Base-by-base conservation (phyloP, 805 yeast species). In the Wickerhamiella cacticola region DNA sequence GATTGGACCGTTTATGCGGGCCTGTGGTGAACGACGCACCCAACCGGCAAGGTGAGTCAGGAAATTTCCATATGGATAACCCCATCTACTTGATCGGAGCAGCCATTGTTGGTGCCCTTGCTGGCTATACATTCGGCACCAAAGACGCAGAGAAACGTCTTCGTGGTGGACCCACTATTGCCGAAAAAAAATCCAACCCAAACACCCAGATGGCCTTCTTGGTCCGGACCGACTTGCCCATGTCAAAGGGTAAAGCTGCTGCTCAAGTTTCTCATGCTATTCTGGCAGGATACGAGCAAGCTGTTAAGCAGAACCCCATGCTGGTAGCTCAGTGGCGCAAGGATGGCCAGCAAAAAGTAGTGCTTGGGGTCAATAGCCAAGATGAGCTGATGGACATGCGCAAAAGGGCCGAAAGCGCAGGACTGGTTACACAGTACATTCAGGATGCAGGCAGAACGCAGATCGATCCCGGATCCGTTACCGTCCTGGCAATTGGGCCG, bases 191-290 rank as follows among this genome's bases (percentile, higher is more conserved):
- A 16, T 38, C 24, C n/a, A 10, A 36, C 23, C 50, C 41, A 10
- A 48, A 46, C 39, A 52, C 41, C 52, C 64, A 64, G 56, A 82
- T 89, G 95, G 87, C 92, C 0, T 68, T 92, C 21, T 77, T 87
- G 1, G 86, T 92, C 2, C 77, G 98, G 52, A 82, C 81, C 25
- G 98, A 92, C 61, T 68, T 92, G 52, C 80, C 78, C 41, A 92
- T 92, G 98, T 78, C 82, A 33, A 87, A 85, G 64, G 99, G 99
- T 23, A 92, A 92, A 62, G 81, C 84, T 1, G 96, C 97, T 3
- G 98, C 99, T 3, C 99, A 92, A 62, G 89, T 97, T 64, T 80
- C 86, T 29, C 99, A 92, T 67, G 98, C 98, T n/a, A 94, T 98
- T 0, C 71, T 92, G 28, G 88, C 92, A 0, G 78, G 92, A 56